Evolutionary conservation across 2,329 filamentous ascomycete genomes (phyloP).

Genomic region (Phialocephala subalpina): DNA sequence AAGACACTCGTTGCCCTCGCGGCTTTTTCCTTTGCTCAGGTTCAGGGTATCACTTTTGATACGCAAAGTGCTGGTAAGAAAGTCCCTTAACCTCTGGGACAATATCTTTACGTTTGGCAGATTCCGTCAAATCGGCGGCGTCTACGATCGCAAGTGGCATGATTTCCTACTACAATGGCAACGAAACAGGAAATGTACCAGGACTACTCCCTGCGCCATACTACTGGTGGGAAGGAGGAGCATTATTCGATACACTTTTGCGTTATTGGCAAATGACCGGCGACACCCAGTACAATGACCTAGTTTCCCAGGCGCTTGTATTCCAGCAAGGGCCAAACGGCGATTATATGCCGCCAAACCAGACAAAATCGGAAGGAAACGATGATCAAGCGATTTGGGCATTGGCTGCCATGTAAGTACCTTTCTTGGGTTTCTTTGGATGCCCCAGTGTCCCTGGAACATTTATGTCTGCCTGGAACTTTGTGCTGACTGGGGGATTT

Average conservation of each 20-base stretch:
- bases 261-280: slow-evolving; percentile 72
- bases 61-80: slow-evolving; percentile 25
- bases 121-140: slow-evolving; percentile 35
- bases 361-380: slow-evolving; percentile 68
- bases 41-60: slow-evolving; percentile 27
- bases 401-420: slow-evolving; percentile 72
- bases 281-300: slow-evolving; percentile 67
- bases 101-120: slow-evolving; percentile 17
- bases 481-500: no score
- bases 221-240: slow-evolving; percentile 75
- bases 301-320: slow-evolving; percentile 63
- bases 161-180: slow-evolving; percentile 33
- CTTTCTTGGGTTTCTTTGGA: no score
- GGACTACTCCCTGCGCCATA: slow-evolving; percentile 34
- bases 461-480: no score
- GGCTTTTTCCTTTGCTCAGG: slow-evolving; percentile 25
- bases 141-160: slow-evolving; percentile 32
- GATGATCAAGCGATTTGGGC: slow-evolving; percentile 79
- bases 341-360: slow-evolving; percentile 68
- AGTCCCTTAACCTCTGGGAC: background rate
- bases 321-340: slow-evolving; percentile 65
- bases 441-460: no score
- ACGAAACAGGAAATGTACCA: slow-evolving; percentile 24
- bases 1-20: slow-evolving; percentile 30
- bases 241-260: slow-evolving; percentile 72